phyloP scores from a whole-genome alignment of 495 filamentous ascomycete species.

The Cryomyces minteri region DNA sequence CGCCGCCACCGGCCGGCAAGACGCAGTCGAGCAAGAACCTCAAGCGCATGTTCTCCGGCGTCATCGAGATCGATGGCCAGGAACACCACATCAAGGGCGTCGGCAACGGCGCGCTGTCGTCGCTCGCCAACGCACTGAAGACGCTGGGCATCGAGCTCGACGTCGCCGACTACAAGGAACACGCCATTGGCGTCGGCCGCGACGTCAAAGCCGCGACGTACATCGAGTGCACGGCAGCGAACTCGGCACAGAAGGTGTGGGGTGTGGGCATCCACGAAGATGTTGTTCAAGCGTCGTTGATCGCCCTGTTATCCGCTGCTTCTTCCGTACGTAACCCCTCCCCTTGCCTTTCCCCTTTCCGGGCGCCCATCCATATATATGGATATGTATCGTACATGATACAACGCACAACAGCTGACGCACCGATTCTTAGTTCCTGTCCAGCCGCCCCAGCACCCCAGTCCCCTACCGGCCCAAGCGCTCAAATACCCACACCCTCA shows the following conservation, averaged over 20 bases:
- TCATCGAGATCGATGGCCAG: constrained; percentile 63
- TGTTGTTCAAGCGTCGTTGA: constrained; percentile 80
- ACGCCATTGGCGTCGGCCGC: constrained; percentile 63
- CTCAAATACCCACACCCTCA: constrained; percentile 13
- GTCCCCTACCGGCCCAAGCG: constrained; percentile 27
- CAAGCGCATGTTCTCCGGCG: constrained; percentile 69
- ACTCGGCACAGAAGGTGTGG: constrained; percentile 61
- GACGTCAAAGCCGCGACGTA: constrained; percentile 85
- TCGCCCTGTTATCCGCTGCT: constrained; percentile 75
- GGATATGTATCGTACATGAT: background rate
- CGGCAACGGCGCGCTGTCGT: constrained; percentile 82
- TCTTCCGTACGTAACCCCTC: constrained; percentile 49
- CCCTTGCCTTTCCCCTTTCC: background rate
- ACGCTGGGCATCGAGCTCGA: constrained; percentile 78
- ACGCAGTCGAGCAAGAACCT: constrained; percentile 58
- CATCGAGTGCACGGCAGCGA: constrained; percentile 71
- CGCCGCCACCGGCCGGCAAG: constrained; percentile 45
- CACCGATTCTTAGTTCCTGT: constrained; percentile 29
- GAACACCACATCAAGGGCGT: constrained; percentile 64
- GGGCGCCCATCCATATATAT: background rate
- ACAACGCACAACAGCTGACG: background rate
- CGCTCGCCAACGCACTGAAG: constrained; percentile 64
- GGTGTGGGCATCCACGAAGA: constrained; percentile 93
- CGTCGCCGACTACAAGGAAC: constrained; percentile 90
- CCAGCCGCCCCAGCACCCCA: constrained; percentile 35